Conservation (phyloP, 2,329 filamentous ascomycete genomes). For the Colletotrichum zoysiae region DNA sequence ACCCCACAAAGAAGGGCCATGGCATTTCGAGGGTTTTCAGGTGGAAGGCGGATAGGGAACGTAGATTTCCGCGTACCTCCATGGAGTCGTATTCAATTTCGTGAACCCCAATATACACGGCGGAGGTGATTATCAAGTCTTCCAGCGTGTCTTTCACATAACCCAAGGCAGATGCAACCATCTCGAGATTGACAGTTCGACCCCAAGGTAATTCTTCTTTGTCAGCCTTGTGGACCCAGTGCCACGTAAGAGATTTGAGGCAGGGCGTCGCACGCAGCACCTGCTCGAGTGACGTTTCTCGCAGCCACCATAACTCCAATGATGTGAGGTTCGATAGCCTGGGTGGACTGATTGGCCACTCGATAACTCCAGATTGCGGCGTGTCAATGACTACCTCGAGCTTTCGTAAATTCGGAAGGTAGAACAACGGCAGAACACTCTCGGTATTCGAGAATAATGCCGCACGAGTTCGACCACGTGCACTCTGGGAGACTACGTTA, state of each 20-base stretch:
- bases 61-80: background rate
- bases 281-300: slow-evolving; percentile 1
- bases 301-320: background rate
- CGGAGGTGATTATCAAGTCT: background rate
- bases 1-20: background rate
- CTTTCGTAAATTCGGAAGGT: background rate
- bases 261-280: background rate
- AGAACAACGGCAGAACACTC: background rate
- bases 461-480: background rate
- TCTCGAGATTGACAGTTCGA: background rate
- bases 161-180: background rate
- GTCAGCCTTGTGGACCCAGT: background rate
- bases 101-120: background rate
- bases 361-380: background rate
- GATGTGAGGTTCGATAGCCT: background rate
- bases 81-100: background rate
- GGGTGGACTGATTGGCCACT: background rate
- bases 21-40: background rate
- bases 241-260: slow-evolving; percentile 3
- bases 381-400: background rate
- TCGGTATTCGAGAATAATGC: background rate
- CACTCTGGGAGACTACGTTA: background rate
- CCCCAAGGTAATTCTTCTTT: background rate
- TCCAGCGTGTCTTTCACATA: background rate
- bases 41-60: background rate